Evolutionary conservation across 495 filamentous ascomycete genomes (phyloP).

Genomic region (Xylaria castorea): DNA sequence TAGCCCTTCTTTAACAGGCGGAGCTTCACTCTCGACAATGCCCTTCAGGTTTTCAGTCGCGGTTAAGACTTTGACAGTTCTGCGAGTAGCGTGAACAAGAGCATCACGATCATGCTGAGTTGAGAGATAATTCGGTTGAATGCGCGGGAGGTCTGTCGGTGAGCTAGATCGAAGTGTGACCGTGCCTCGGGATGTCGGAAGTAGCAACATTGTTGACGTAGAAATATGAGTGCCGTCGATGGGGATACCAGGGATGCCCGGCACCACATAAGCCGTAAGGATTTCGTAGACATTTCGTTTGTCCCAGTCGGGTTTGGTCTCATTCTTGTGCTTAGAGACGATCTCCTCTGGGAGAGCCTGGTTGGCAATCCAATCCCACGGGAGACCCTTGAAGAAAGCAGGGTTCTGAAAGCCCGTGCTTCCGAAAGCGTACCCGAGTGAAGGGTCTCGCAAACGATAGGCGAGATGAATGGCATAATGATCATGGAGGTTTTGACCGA

Average conservation of each 20-base stretch:
- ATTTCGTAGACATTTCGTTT: constrained; percentile 28
- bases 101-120: constrained; percentile 26
- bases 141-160: constrained; percentile 28
- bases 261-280: constrained; percentile 23
- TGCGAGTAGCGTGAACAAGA: constrained; percentile 26
- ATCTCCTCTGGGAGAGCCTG: constrained; percentile 32
- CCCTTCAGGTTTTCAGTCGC: constrained; percentile 17
- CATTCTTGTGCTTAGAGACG: constrained; percentile 32
- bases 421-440: constrained; percentile 44
- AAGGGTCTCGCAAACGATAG: constrained; percentile 43
- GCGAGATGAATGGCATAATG: constrained; percentile 41
- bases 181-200: constrained; percentile 48
- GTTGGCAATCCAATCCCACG: constrained; percentile 43
- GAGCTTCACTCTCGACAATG: constrained; percentile 30
- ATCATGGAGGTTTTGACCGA: constrained; percentile 63
- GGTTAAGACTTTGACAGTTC: constrained; percentile 18
- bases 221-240: constrained; percentile 50
- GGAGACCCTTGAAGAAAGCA: constrained; percentile 42
- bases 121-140: constrained; percentile 25
- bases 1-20: constrained; percentile 27
- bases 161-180: constrained; percentile 42
- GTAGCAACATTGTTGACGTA: constrained; percentile 40
- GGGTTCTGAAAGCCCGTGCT: constrained; percentile 41
- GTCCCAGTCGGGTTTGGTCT: constrained; percentile 33
- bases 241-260: constrained; percentile 35